Evolutionary conservation across 352 stramenopile genomes (phyloP), one percentile per base, ranked within the genome.

Genomic region (Blastocystis sp.): DNA sequence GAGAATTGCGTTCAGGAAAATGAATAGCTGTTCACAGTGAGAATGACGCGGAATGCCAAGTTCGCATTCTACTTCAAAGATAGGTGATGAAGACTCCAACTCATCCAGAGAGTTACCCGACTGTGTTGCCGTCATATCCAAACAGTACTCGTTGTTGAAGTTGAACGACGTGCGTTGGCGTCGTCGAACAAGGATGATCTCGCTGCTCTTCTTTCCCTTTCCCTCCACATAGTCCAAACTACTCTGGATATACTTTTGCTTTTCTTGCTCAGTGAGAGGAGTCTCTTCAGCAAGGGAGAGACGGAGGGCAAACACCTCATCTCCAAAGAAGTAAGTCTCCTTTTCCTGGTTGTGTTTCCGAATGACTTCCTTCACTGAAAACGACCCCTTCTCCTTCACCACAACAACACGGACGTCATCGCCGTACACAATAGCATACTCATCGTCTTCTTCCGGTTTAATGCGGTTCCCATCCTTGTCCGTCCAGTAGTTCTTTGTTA

Each of bases 51-150:
- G 61, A 46, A 73, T 16, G 0, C 29, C 16, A 21, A 73, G 29
- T 51, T 73, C 61, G 44, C 61, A 73, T 51, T 73, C 61, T 32
- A 73, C 44, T 49, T 73, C 61, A 51, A 48, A 73, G 29, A 51
- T n/a, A 16, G 36, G 21, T 27, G 3, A 11, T 4, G 6, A 2
- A 24, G 27, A 24, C 8, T 51, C 16, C 21, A 51, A 2, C 3
- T 46, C 61, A 0, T 46, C 8, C n/a, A 49, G 3, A 9, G 29
- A 51, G 32, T 46, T 7, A 2, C 32, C 61, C 16, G 32, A 18
- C 29, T 73, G 61, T 21, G 32, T 73, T 16, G 29, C 61, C 0
- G 61, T 73, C 38, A 73, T 46, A 29, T 73, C 61, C 32, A 73
- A 7, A 27, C 29, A 11, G 29, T 73, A 73, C 7, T 73, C 36